Conservation (phyloP, 2,329 filamentous ascomycete genomes). For the Fusarium palustre region DNA sequence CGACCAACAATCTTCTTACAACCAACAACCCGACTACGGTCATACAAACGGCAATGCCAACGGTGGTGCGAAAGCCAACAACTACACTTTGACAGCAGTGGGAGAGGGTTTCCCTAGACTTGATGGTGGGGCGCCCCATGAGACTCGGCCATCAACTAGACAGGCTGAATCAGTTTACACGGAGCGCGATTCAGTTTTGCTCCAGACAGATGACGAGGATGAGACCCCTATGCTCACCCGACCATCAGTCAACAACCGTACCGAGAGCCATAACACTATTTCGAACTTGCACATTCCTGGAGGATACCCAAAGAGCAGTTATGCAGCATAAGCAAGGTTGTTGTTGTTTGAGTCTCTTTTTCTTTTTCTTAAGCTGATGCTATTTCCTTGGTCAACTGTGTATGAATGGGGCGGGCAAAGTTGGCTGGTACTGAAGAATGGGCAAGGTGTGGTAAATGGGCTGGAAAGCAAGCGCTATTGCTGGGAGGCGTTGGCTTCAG, state of each 20-base stretch:
- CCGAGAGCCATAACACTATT: conserved; percentile 65
- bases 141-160: conserved; percentile 13
- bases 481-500: conserved; percentile 41
- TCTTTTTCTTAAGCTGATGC: conserved; percentile 15
- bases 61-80: conserved; percentile 19
- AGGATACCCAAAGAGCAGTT: conserved; percentile 65
- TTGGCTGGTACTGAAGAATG: conserved; percentile 14
- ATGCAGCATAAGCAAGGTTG: conserved; percentile 58
- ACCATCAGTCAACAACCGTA: conserved; percentile 48
- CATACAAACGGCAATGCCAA: conserved; percentile 30
- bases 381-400: conserved; percentile 23
- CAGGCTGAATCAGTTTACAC: conserved; percentile 35
- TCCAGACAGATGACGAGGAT: conserved; percentile 44
- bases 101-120: conserved; percentile 45
- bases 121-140: conserved; percentile 17
- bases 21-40: conserved; percentile 21
- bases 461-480: not conserved
- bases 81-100: conserved; percentile 36
- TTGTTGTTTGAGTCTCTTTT: conserved; percentile 45
- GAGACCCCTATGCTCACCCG: conserved; percentile 38
- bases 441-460: conserved; percentile 3
- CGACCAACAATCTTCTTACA: conserved; percentile 19
- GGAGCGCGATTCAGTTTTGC: conserved; percentile 39
- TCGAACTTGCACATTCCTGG: conserved; percentile 77
- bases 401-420: conserved; percentile 8